Base-by-base conservation (phyloP, 805 yeast species). In the Metahyphopichia silvanorum region DNA sequence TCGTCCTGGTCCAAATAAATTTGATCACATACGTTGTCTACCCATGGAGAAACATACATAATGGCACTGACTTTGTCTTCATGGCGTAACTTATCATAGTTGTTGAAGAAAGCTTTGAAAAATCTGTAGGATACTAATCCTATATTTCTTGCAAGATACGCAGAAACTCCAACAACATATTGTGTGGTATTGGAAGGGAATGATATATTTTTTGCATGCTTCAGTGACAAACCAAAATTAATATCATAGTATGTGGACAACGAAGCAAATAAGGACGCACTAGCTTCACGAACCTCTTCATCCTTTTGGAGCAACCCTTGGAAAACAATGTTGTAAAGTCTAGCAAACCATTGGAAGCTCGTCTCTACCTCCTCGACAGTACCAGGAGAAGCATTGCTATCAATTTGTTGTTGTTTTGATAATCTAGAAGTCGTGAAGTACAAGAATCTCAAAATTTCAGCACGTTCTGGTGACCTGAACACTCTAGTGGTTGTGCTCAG, bases 1-100 rank as follows among this genome's bases (percentile, higher is more conserved):
- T 69, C 72, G 17, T 75, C 77, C 43, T 74, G 77, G 12, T 63
- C 65, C 25, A 71, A 46, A 46, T 67, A 81, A 6, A 85, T 79
- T 42, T 76, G 55, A 10, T 67, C 64, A 49, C 77, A 76, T 16
- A 86, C 64, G 44, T 86, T 82, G 16, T 71, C 71, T 11, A 83
- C 66, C 95, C 95, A 87, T 2, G 93, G 89, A 0, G 83, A 64
- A 8, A 79, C 60, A 47, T 78, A 79, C 32, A 71, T 48, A 13
- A 66, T 65, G 1, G 77, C 69, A 35, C 69, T 58, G n/a, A 65
- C 44, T 30, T 64, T 50, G 24, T 62, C 63, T 6, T 53, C 60
- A 0, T 33, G 37, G 0, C 61, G 55, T 14, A 71, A 45, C 29
- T 55, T 59, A 2, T 66, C 75, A 37, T 69, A 71, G 36, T 55